Percentiles rank a stretch among this genome's conserved stretches.
These are phyloP conservation scores for Penstemon eatonii DNA, from an alignment of 257 asterid genomes.

Conservation along the genomic window DNA sequence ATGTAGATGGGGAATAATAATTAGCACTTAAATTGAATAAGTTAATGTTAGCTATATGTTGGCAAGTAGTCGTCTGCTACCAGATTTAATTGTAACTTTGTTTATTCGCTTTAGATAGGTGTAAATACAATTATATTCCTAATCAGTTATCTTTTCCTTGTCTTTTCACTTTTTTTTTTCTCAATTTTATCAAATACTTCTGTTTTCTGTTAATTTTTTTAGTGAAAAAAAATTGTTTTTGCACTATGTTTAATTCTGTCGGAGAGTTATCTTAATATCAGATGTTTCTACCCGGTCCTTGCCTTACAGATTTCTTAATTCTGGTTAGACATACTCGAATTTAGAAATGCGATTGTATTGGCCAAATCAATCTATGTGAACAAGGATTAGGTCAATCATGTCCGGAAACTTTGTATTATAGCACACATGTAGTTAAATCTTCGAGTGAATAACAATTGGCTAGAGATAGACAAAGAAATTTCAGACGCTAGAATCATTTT, in stretches of 20 bases:
- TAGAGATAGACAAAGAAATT: neutral
- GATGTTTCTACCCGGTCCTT: neutral
- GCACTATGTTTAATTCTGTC: neutral
- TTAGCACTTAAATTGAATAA: neutral
- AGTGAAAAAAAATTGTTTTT: neutral
- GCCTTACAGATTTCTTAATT: neutral
- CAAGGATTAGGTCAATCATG: neutral
- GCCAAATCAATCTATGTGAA: constrained; percentile 1
- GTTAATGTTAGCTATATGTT: no score
- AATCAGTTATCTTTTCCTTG: neutral
- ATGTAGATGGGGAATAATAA: neutral
- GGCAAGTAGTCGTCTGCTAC: neutral
- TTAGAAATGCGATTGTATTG: neutral
- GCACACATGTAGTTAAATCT: neutral
- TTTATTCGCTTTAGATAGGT: neutral
- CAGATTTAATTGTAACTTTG: neutral
- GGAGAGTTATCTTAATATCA: neutral
- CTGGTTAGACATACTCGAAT: neutral
- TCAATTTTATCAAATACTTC: neutral
- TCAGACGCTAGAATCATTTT: neutral
- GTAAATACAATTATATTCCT: neutral
- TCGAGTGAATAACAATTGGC: neutral
- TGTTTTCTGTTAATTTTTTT: neutral
- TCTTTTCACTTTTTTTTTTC: neutral
- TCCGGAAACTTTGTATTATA: neutral